Evolutionary conservation across 306 rosid genomes (phyloP), one percentile per base, ranked within the genome.

Genomic region (Notholithocarpus densiflorus): DNA sequence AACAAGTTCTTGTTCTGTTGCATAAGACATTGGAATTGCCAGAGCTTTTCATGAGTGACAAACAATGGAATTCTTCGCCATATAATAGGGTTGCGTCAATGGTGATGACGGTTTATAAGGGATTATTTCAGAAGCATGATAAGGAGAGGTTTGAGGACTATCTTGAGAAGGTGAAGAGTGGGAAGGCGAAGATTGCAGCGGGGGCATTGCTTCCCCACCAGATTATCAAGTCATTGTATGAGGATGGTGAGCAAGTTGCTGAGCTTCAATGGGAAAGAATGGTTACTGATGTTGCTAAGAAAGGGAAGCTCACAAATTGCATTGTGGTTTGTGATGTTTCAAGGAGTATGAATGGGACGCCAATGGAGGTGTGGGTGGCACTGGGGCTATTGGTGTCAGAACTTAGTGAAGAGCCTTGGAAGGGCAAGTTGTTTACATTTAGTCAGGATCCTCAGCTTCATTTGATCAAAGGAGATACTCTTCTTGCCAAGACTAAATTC

Each of bases 181-280:
- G 89, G 4, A 83, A 83, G 83, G n/a, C 66, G 1, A 86, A 53
- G 52, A 83, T 86, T 29, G 89, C 89, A 0, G 83, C 83, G 2
- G 89, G 85, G 12, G 89, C 87, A 45, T 12, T 86, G 77, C 87
- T 86, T 75, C 87, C 87, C 0, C 85, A 86, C 69, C 75, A 86
- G 70, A 83, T 86, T 27, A 80, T 83, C 56, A 6, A 9, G 7
- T 71, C 85, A 3, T 18, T 86, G 76, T 0, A 11, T 0, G 40
- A 8, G 23, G 81, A 37, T 12, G 82, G 68, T 27, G 80, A 60
- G 13, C 34, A 82, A 23, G 87, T 83, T 5, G 83, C 79, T 1
- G 85, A 77, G 40, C 85, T 86, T 71, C 85, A 86, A 23, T 83
- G 89, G 87, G 61, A 31, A 53, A 82, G 83, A 76, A 82, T 79